These are phyloP conservation scores for Eremochloa ophiuroides DNA, from an alignment of 176 grass and related monocot genomes.

Conservation along the genomic window DNA sequence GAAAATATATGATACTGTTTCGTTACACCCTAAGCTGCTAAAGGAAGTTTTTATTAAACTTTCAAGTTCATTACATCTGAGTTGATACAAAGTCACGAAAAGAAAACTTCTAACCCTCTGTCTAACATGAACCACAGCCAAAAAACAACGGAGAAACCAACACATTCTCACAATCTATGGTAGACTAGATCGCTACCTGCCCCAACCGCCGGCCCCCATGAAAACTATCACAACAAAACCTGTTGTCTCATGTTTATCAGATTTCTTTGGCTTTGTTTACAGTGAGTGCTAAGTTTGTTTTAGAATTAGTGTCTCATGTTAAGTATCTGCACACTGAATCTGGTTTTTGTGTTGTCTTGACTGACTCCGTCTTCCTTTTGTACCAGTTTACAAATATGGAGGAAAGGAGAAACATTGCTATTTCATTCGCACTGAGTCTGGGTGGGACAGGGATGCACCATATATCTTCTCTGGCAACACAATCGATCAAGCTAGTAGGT, in stretches of 20 bases:
- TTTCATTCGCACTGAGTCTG: conserved; percentile 68
- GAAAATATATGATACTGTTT: not conserved
- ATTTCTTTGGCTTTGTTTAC: not conserved
- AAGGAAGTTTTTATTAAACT: too few relatives aligned
- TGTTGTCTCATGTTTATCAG: too few relatives aligned
- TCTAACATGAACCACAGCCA: too few relatives aligned
- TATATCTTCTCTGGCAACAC: conserved; percentile 44
- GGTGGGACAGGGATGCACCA: conserved; percentile 43
- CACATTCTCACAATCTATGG: too few relatives aligned
- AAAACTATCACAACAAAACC: not conserved
- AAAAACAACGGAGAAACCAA: too few relatives aligned
- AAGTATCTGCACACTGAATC: not conserved
- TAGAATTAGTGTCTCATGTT: not conserved
- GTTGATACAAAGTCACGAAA: too few relatives aligned
- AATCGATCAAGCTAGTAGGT: conserved; percentile 32
- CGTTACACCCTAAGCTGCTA: not conserved
- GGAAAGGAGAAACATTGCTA: conserved; percentile 30
- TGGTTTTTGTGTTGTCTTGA: not conserved
- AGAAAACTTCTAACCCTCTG: too few relatives aligned
- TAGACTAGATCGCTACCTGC: too few relatives aligned
- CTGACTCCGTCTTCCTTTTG: not conserved
- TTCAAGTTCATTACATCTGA: too few relatives aligned
- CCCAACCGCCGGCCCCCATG: too few relatives aligned
- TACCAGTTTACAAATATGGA: conserved; percentile 25
- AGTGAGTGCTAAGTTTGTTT: not conserved